phyloP scores from a whole-genome alignment of 1,284 basidiomycete species.

The Serendipita sp. region DNA sequence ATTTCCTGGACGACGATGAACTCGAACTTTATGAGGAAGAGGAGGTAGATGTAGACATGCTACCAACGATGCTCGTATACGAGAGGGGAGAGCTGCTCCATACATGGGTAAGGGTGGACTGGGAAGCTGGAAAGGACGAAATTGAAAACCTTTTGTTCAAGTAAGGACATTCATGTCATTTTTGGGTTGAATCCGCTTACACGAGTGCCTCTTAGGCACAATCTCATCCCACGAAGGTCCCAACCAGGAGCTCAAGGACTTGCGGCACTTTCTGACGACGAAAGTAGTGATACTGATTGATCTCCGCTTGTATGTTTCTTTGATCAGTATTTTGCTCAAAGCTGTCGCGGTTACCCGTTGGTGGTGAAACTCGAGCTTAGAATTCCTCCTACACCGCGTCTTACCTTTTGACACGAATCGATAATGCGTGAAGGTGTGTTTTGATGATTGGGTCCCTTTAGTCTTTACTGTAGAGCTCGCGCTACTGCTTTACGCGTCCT shows the following conservation, averaged over 20 bases:
- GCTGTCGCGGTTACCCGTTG: neutral
- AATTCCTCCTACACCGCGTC: neutral
- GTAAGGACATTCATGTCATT: conserved; percentile 26
- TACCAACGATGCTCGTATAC: conserved; percentile 73
- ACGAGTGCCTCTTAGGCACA: neutral
- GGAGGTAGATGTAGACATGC: conserved; percentile 60
- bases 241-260: neutral
- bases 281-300: neutral
- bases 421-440: neutral
- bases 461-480: neutral
- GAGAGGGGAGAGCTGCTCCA: conserved; percentile 66
- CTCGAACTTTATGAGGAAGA: conserved; percentile 28
- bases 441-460: neutral
- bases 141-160: conserved; percentile 50
- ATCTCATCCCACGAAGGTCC: neutral
- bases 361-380: neutral
- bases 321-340: neutral
- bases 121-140: conserved; percentile 57
- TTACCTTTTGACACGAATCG: neutral
- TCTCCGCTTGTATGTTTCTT: neutral
- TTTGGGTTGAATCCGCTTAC: neutral
- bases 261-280: neutral
- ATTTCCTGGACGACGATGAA: conserved; percentile 25
- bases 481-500: neutral
- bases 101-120: conserved; percentile 75